Percentiles rank a stretch among this genome's conserved stretches.
Evolutionary conservation across 345 rosid species (phyloP).

Genomic region (Luvunga scandens): DNA sequence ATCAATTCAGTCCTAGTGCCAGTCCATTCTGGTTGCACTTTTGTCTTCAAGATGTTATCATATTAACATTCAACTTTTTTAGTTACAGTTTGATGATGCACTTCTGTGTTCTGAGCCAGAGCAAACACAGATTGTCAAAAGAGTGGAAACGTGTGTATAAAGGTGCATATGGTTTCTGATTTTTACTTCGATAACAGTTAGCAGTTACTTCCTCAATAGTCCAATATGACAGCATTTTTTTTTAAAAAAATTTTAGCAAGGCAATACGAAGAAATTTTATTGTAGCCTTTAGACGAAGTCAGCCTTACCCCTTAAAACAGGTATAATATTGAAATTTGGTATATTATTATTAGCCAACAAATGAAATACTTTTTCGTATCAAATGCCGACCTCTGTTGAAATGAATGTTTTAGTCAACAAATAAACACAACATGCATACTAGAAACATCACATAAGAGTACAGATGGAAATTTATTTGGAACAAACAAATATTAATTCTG

Average conservation of each 20-base stretch:
- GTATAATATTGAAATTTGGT: neutral
- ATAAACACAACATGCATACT: neutral
- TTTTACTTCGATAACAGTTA: no score
- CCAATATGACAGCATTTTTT: no score
- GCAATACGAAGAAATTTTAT: no score
- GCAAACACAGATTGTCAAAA: neutral
- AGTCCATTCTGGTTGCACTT: neutral
- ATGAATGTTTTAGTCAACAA: no score
- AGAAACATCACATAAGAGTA: no score
- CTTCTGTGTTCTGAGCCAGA: neutral
- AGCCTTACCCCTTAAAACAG: no score
- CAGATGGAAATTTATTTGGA: neutral
- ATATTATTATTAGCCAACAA: conserved; percentile 1
- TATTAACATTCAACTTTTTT: neutral
- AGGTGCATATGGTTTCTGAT: no score
- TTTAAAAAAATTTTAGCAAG: no score
- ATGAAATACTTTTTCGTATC: conserved; percentile 10
- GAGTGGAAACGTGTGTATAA: neutral
- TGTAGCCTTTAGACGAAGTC: no score
- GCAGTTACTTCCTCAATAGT: no score
- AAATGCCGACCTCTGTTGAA: no score
- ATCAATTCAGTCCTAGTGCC: neutral
- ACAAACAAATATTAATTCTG: neutral
- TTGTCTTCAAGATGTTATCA: no score
- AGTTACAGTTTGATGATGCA: neutral